Conservation (phyloP, 352 stramenopile species). For the Pythium diclinum region DNA sequence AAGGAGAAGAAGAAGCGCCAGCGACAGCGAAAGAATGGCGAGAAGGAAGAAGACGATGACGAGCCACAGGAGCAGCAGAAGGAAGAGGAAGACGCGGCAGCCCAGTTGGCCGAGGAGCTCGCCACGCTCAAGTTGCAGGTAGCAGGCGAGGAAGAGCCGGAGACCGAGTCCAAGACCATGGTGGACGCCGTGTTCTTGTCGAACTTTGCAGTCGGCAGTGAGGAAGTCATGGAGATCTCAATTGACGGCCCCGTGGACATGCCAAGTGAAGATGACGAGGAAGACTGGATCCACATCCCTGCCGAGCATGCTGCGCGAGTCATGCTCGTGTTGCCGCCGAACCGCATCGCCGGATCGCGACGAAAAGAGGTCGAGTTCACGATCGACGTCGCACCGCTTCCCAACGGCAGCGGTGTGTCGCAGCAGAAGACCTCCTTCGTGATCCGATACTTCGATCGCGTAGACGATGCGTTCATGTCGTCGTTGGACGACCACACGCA, state of each 20-base stretch:
- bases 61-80: conserved; percentile 14
- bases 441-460: conserved; percentile 52
- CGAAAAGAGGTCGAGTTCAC: conserved; percentile 73
- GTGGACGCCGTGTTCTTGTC: conserved; percentile 21
- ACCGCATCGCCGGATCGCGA: conserved; percentile 46
- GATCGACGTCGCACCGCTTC: conserved; percentile 29
- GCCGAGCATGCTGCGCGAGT: conserved; percentile 68
- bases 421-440: conserved; percentile 59
- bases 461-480: conserved; percentile 27
- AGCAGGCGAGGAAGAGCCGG: conserved; percentile 19
- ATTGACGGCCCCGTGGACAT: conserved; percentile 5
- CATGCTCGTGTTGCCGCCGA: conserved; percentile 62
- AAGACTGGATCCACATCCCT: conserved; percentile 65
- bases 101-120: conserved; percentile 12
- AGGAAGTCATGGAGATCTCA: not conserved
- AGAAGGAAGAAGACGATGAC: conserved; percentile 43
- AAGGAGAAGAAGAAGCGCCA: conserved; percentile 92
- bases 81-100: conserved; percentile 8
- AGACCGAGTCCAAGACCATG: conserved; percentile 24
- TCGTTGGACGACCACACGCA: conserved; percentile 14
- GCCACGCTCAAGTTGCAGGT: conserved; percentile 13
- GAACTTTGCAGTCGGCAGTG: conserved; percentile 23
- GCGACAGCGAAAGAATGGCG: conserved; percentile 88
- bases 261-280: conserved; percentile 41
- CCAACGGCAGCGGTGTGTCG: not conserved